Percentiles rank a stretch among this genome's conserved stretches.
Evolutionary conservation across 495 filamentous ascomycete genomes (phyloP).

Genomic region (Aspergillus egyptiacus): DNA sequence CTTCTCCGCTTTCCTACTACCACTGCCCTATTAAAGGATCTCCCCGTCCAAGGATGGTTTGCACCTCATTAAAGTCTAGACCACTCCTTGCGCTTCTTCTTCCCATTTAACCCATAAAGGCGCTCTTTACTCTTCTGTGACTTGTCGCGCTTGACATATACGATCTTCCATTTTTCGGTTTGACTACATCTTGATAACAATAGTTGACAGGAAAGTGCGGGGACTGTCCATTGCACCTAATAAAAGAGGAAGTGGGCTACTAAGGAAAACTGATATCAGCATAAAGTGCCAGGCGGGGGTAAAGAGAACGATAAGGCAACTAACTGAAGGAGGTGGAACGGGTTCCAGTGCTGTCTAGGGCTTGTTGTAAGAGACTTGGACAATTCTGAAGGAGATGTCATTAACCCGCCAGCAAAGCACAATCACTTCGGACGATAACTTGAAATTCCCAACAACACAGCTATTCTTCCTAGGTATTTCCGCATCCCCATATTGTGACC

Average conservation of each 20-base stretch:
- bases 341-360: slow-evolving; percentile 18
- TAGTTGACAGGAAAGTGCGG: too few relatives aligned
- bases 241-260: too few relatives aligned
- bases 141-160: background rate
- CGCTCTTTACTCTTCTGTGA: background rate
- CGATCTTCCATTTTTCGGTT: background rate
- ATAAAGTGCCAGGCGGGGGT: background rate
- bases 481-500: slow-evolving; percentile 46
- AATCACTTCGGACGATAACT: slow-evolving; percentile 27
- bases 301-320: too few relatives aligned
- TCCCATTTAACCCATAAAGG: background rate
- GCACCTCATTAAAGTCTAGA: too few relatives aligned
- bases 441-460: slow-evolving; percentile 65
- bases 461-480: slow-evolving; percentile 43
- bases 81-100: background rate
- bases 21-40: background rate
- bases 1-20: slow-evolving; percentile 4
- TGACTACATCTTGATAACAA: too few relatives aligned
- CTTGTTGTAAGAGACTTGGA: slow-evolving; percentile 46
- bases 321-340: background rate
- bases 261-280: background rate
- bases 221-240: too few relatives aligned
- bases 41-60: background rate
- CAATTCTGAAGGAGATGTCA: slow-evolving; percentile 43
- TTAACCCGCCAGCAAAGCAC: slow-evolving; percentile 47